Evolutionary conservation across 768 basidiomycete genomes (phyloP).

Genomic region (Suillus subalutaceus): DNA sequence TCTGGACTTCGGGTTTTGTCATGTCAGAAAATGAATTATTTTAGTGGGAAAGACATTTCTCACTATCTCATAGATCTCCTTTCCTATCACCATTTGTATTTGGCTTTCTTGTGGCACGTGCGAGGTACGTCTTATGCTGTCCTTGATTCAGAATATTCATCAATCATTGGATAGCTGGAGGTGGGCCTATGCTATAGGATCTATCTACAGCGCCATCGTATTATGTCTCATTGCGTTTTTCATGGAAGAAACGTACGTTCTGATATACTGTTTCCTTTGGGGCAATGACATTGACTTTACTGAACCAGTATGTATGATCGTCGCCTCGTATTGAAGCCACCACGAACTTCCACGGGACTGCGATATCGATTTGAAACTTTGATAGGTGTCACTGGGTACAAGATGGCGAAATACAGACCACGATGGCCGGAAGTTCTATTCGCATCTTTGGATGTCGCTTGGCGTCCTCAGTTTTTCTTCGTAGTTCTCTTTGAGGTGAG

Average conservation of each 20-base stretch:
- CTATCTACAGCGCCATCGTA: slow-evolving; percentile 50
- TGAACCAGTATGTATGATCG: slow-evolving; percentile 50
- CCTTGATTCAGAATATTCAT: neutral
- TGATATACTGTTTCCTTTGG: neutral
- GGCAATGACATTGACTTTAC: neutral
- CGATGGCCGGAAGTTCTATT: slow-evolving; percentile 39
- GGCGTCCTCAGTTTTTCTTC: slow-evolving; percentile 52
- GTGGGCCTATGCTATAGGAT: slow-evolving; percentile 56
- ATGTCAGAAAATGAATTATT: slow-evolving; percentile 46
- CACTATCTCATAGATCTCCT: slow-evolving; percentile 37
- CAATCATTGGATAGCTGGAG: slow-evolving; percentile 38
- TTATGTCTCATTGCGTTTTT: slow-evolving; percentile 49
- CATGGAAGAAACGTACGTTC: slow-evolving; percentile 49
- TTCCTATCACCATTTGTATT: slow-evolving; percentile 35
- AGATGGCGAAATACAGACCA: slow-evolving; percentile 48
- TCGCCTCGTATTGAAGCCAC: slow-evolving; percentile 21
- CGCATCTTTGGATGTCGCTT: slow-evolving; percentile 42
- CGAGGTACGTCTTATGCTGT: slow-evolving; percentile 23
- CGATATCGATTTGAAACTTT: slow-evolving; percentile 49
- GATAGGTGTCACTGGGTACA: slow-evolving; percentile 49
- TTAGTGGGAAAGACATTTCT: slow-evolving; percentile 34
- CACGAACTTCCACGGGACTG: slow-evolving; percentile 32
- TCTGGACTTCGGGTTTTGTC: slow-evolving; percentile 59
- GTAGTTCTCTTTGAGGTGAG: slow-evolving; percentile 43
- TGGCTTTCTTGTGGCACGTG: slow-evolving; percentile 30